Evolutionary conservation across 352 stramenopile genomes (phyloP).

Genomic region (Pythium aquatile): DNA sequence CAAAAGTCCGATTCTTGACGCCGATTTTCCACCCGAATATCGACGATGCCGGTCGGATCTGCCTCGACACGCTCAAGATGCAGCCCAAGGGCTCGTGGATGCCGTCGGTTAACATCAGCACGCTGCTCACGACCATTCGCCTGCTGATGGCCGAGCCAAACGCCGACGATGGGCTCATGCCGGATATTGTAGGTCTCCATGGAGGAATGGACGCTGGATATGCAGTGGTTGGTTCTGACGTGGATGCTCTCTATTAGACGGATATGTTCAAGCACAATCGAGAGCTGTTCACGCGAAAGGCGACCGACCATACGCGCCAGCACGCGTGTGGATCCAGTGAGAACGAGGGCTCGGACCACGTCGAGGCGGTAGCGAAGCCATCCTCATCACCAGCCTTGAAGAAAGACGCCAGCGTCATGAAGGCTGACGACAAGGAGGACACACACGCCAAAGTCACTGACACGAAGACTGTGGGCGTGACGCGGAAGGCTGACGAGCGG

Average conservation of each 20-base stretch:
- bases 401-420: too few relatives aligned
- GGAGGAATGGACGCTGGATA: neutral
- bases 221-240: neutral
- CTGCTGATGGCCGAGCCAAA: conserved; percentile 91
- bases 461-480: neutral
- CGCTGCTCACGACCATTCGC: conserved; percentile 87
- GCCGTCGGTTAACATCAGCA: conserved; percentile 91
- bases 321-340: conserved; percentile 33
- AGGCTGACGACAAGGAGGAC: neutral
- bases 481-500: neutral
- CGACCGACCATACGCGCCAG: conserved; percentile 54
- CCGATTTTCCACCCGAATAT: conserved; percentile 88
- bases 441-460: neutral
- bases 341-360: neutral
- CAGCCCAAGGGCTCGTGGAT: conserved; percentile 90
- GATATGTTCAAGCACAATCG: conserved; percentile 80
- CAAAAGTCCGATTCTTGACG: conserved; percentile 75
- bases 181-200: conserved; percentile 67
- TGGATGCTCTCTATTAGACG: conserved; percentile 33
- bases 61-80: conserved; percentile 91
- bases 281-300: conserved; percentile 66
- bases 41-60: conserved; percentile 85
- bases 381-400: neutral
- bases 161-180: conserved; percentile 89
- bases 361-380: neutral